Base-by-base conservation (phyloP, 2,329 filamentous ascomycete genomes). In the Hypoxylon sp. region DNA sequence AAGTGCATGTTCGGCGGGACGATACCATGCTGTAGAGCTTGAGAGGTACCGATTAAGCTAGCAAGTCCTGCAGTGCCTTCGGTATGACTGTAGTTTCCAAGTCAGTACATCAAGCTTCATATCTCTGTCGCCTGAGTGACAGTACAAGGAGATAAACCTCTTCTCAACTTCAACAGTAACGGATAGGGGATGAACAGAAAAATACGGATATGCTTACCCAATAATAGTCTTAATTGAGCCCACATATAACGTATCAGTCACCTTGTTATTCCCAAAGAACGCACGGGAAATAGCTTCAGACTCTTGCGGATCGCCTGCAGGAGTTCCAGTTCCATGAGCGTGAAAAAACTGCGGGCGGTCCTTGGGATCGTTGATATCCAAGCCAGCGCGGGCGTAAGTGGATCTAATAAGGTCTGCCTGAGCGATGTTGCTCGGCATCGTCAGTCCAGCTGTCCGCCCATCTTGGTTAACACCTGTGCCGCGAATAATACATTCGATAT, bases 271-370 rank as follows among this genome's bases (percentile, higher is more conserved):
- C 33, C 33, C n/a, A 2, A 63, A 68, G 35, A 74, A 72, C 2
- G 55, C 60, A 1, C 26, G 1, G 19, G 61, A n/a, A 19, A 75
- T 71, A 3, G 72, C 72, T 3, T 51, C 65, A 2, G 73, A 72
- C 48, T 75, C 73, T 2, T 48, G 66, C 0, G 73, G 70, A 50
- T 75, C 72, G 19, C 73, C 73, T 0, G 67, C 67, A 6, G 54
- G 57, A 2, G 73, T 75, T 1, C 73, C 73, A 1, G 73, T 75
- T 2, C 72, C 72, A 17, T 75, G 73, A 2, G 72, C 72, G 22
- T 76, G 70, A n/a, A 76, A 73, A 35, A 64, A 76, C 44, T 73
- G 71, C 0, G 50, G 53, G 0, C 65, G 42, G 19, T 67, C 66
- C 3, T 13, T 14, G 1, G 54, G 52, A 2, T 59, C 35, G 3